Evolutionary conservation across 768 basidiomycete species (phyloP), one percentile per base, ranked within the genome.

Genomic region (Tylopilus sp.): DNA sequence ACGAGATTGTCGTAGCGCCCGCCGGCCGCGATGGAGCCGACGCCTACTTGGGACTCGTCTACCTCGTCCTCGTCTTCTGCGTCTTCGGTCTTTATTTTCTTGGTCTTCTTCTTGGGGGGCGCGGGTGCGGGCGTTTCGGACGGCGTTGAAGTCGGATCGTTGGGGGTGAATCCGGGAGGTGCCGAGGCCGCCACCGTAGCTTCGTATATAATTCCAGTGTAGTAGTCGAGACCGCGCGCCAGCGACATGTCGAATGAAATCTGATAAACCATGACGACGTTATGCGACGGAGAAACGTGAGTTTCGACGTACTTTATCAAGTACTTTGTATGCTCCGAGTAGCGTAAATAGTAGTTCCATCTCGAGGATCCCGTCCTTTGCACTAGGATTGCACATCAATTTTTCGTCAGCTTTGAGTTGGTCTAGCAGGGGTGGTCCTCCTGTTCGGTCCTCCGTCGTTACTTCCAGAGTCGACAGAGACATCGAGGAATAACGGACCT

Each of bases 1-100:
- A 99, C 96, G 22, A 99, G 87, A 49, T 86, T 85, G 74, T 98
- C 97, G 71, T 99, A 99, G 30, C 97, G 81, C 10, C 97, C 97
- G 12, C 97, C 97, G 1, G 91, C 97, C n/a, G 95, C 97, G 68
- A 99, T 96, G 14, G 94, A 97, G n/a, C 97, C 97, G 3, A 98
- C 93, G 19, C 97, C 97, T 34, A 98, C 85, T 60, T 86, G 81
- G 1, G 90, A 88, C 67, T 98, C 96, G 70, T 98, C 96, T 33
- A 93, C 74, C 60, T 95, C 96, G 48, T 92, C 86, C 30, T 91
- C 86, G 17, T 84, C 86, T 16, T 75, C 80, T 21, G 57, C 64
- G 6, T 72, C 76, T 19, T 73, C 72, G 17, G 66, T 50, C 48
- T 76, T 76, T 28, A 74, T 55, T 60, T 82, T 82, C 58, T 74